Evolutionary conservation across 441 rosid species (phyloP).

Genomic region (Lepidium campestre): DNA sequence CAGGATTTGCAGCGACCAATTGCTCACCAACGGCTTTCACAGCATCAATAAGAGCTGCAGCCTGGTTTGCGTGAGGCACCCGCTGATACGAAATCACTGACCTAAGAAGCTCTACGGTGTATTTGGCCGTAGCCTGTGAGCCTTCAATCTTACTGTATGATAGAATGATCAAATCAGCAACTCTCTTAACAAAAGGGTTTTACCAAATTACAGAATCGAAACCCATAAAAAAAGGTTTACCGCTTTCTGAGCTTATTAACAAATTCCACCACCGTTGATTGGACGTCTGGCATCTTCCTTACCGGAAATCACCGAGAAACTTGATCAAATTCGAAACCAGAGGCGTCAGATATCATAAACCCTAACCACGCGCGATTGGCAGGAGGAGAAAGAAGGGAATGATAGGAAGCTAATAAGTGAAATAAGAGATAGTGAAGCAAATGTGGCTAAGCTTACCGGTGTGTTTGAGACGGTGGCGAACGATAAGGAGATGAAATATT

Average conservation of each 20-base stretch:
- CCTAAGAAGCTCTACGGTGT: constrained; percentile 73
- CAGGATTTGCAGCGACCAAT: constrained; percentile 87
- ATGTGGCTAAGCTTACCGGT: constrained; percentile 11
- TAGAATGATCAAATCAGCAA: not conserved
- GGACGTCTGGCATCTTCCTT: constrained; percentile 82
- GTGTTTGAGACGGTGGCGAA: constrained; percentile 15
- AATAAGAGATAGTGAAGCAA: not conserved
- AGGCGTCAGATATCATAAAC: constrained; percentile 13
- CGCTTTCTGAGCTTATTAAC: constrained; percentile 80
- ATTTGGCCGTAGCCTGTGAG: constrained; percentile 88
- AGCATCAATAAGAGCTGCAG: constrained; percentile 76
- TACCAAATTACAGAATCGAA: not conserved
- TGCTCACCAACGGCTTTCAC: constrained; percentile 78
- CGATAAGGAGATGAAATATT: constrained; percentile 15
- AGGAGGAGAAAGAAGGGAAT: not conserved
- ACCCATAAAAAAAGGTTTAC: constrained; percentile 25
- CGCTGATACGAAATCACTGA: constrained; percentile 88
- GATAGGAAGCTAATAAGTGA: not conserved
- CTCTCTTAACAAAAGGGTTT: not conserved
- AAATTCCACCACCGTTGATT: constrained; percentile 63
- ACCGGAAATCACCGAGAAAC: not conserved
- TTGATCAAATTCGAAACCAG: not conserved
- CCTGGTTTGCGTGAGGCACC: constrained; percentile 77
- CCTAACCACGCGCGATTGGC: constrained; percentile 13
- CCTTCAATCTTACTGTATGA: constrained; percentile 87